phyloP scores from a whole-genome alignment of 768 basidiomycete species.

The Lactarius hatsudake region DNA sequence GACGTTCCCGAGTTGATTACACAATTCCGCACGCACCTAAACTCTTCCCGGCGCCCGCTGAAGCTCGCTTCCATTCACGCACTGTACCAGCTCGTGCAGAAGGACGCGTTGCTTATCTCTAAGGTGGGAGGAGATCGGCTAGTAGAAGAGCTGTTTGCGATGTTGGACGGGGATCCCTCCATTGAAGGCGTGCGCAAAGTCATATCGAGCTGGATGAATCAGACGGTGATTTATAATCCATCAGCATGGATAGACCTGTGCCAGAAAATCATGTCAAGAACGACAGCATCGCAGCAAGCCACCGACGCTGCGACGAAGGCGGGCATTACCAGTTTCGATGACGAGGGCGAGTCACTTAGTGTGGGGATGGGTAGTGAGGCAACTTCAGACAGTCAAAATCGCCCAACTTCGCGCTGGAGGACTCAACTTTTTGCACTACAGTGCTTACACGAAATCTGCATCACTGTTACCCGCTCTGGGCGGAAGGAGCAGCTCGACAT shows the following conservation, averaged over 20 bases:
- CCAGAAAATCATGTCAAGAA: slow-evolving; percentile 94
- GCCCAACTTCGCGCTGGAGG: slow-evolving; percentile 83
- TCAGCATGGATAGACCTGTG: slow-evolving; percentile 98
- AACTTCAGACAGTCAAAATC: slow-evolving; percentile 38
- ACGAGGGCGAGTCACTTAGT: slow-evolving; percentile 91
- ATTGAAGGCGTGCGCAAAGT: slow-evolving; percentile 93
- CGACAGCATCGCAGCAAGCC: slow-evolving; percentile 78
- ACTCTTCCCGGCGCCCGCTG: slow-evolving; percentile 76
- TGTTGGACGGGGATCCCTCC: slow-evolving; percentile 92
- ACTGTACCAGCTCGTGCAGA: slow-evolving; percentile 94
- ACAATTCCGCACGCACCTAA: slow-evolving; percentile 74
- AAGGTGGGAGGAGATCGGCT: slow-evolving; percentile 90
- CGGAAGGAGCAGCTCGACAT: slow-evolving; percentile 84
- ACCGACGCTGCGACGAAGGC: slow-evolving; percentile 56
- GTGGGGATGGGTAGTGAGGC: slow-evolving; percentile 48
- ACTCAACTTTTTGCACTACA: slow-evolving; percentile 94
- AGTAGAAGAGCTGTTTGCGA: slow-evolving; percentile 91
- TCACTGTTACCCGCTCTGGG: slow-evolving; percentile 66
- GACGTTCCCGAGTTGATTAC: slow-evolving; percentile 77
- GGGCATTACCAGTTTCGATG: slow-evolving; percentile 60
- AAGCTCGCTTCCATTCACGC: slow-evolving; percentile 95
- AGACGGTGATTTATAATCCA: slow-evolving; percentile 89
- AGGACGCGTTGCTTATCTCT: slow-evolving; percentile 88
- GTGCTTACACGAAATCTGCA: slow-evolving; percentile 88
- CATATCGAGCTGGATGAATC: slow-evolving; percentile 90